Evolutionary conservation across 2,329 filamentous ascomycete species (phyloP), one percentile per base, ranked within the genome.

Genomic region (Botryosphaeria dothidea): DNA sequence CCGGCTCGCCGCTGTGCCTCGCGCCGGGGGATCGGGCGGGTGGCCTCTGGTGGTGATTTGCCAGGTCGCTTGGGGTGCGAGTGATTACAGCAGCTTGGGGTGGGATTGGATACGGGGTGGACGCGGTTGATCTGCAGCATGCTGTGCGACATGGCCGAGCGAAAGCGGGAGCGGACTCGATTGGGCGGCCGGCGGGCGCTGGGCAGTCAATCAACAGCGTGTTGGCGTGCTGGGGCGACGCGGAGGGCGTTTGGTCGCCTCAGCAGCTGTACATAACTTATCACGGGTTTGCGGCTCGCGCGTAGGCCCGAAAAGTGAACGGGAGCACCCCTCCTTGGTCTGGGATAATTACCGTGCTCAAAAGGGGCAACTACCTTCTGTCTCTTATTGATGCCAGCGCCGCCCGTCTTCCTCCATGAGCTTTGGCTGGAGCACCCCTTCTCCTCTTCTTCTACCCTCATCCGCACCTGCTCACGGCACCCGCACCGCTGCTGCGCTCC

Each of bases 71-170:
- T 25, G 27, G 56, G 46, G 56, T 46, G 56, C 56, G 56, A 60
- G 25, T 60, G 56, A 60, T 46, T 41, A 60, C 56, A 25, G 56
- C 56, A 46, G 56, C 25, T 19, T 23, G 27, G 38, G 41, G 21
- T 21, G 23, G 56, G 56, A 46, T 48, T 45, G 56, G 56, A 58
- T 46, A 34, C 56, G 56, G 38, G 38, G 21, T 17, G 52, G 52
- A 25, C 19, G 56, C 56, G 56, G 56, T 60, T 60, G 56, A 60
- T 60, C 56, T 60, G 56, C 56, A 46, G 41, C 38, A 60, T 60
- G 56, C 56, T 60, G 56, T 60, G 56, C 56, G 56, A 60, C 56
- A 60, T 60, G 56, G 23, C 13, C 46, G 46, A 49, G 46, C 46
- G 43, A 46, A 43, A 41, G 38, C 43, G 46, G 46, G 46, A 29